Conservation (phyloP, 306 rosid species). For the Comarum palustre region DNA sequence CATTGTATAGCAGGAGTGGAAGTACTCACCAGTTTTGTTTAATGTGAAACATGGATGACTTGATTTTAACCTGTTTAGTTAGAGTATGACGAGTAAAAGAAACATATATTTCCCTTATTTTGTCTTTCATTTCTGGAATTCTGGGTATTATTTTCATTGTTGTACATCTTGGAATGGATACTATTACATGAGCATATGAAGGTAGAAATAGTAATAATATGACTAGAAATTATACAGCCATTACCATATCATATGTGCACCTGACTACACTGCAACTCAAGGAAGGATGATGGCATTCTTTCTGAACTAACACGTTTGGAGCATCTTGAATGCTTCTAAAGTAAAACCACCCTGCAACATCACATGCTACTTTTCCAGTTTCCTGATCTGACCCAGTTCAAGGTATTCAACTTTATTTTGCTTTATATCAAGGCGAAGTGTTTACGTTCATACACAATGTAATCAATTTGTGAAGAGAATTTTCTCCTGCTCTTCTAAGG, state of each 20-base stretch:
- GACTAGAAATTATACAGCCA: not conserved
- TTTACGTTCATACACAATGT: not conserved
- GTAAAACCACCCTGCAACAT: slow-evolving; percentile 7
- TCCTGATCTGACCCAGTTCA: not conserved
- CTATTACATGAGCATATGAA: not conserved
- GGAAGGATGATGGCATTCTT: not conserved
- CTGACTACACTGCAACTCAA: not conserved
- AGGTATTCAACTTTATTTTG: not conserved
- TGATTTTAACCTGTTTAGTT: not conserved
- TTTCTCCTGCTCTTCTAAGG: not conserved
- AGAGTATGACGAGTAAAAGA: not conserved
- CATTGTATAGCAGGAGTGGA: not conserved
- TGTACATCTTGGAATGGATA: not conserved
- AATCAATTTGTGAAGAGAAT: not conserved
- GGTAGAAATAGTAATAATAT: not conserved
- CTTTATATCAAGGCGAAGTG: not conserved
- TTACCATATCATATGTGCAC: slow-evolving; percentile 2
- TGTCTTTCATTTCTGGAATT: not conserved
- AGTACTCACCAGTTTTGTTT: not conserved
- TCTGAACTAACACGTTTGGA: slow-evolving; percentile 6
- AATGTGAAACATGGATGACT: not conserved
- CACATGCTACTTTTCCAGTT: not conserved
- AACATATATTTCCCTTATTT: not conserved
- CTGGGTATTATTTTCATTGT: not conserved
- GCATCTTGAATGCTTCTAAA: slow-evolving; percentile 16